phyloP scores from a whole-genome alignment of 2,329 filamentous ascomycete species.

The Fusarium illudens region DNA sequence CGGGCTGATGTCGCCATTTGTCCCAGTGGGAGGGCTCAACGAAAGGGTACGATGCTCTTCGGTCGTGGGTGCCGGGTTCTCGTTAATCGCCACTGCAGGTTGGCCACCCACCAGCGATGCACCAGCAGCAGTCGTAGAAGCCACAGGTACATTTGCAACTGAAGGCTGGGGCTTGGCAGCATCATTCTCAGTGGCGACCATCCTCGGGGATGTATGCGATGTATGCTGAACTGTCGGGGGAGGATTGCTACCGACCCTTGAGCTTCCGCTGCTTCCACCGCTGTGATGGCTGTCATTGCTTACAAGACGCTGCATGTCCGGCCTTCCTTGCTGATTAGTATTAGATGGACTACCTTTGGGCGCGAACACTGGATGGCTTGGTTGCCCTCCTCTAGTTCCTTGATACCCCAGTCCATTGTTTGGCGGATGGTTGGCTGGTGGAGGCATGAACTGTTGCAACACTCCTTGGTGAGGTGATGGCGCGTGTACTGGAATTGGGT shows the following conservation, averaged over 20 bases:
- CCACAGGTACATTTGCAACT: slow-evolving; percentile 1
- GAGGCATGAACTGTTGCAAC: slow-evolving; percentile 21
- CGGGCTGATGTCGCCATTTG: slow-evolving; percentile 20
- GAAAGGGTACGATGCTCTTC: slow-evolving; percentile 26
- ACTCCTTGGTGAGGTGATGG: slow-evolving; percentile 25
- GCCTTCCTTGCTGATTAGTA: neutral
- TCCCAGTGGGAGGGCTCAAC: slow-evolving; percentile 26
- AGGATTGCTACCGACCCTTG: slow-evolving; percentile 1
- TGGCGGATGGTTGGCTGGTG: slow-evolving; percentile 2
- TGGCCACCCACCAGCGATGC: slow-evolving; percentile 1
- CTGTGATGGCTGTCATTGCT: slow-evolving; percentile 24
- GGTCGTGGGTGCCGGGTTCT: neutral
- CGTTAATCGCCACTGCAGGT: neutral
- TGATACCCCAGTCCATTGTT: neutral
- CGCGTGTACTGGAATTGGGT: slow-evolving; percentile 20
- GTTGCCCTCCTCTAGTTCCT: neutral
- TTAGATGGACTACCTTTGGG: neutral
- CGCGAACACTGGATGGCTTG: neutral
- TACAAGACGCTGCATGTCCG: slow-evolving; percentile 11
- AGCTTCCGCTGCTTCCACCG: slow-evolving; percentile 13
- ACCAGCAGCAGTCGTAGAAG: slow-evolving; percentile 1
- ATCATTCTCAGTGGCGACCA: slow-evolving; percentile 9
- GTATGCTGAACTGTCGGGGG: slow-evolving; percentile 3
- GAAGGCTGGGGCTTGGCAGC: slow-evolving; percentile 6
- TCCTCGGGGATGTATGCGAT: slow-evolving; percentile 6